A percentile compares a stretch with the other conserved stretches of the same genome.
These are phyloP conservation scores for Tieghemostelium lacteum DNA, from an alignment of 78 protist species.

Conservation along the genomic window DNA sequence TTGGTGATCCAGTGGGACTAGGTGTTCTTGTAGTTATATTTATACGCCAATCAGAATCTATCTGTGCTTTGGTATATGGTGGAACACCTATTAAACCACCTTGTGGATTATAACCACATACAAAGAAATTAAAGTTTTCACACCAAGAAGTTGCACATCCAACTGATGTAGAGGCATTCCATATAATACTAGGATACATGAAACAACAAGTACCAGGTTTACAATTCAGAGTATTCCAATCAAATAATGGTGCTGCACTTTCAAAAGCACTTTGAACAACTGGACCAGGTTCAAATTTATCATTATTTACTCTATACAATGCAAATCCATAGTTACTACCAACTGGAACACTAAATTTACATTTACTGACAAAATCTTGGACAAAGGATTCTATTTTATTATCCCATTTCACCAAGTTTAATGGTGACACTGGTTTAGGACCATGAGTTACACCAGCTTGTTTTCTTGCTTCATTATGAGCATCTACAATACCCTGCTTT, in stretches of 20 bases:
- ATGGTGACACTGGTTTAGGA: slow-evolving; percentile 22
- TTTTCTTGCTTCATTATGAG: slow-evolving; percentile 11
- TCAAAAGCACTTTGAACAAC: slow-evolving; percentile 19
- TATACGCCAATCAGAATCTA: background rate
- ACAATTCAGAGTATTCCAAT: slow-evolving; percentile 40
- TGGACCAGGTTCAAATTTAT: slow-evolving; percentile 3
- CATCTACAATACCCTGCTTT: slow-evolving; percentile 1
- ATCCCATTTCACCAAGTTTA: slow-evolving; percentile 8
- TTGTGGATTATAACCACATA: slow-evolving; percentile 54
- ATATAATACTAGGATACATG: slow-evolving; percentile 14
- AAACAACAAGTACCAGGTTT: slow-evolving; percentile 10
- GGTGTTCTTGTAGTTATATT: background rate
- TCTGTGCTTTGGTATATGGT: slow-evolving; percentile 22
- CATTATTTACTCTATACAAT: slow-evolving; percentile 3
- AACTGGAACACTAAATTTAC: slow-evolving; percentile 18
- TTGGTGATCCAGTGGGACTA: background rate
- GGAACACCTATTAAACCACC: slow-evolving; percentile 29
- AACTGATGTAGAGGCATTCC: slow-evolving; percentile 9
- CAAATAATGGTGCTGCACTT: slow-evolving; percentile 17
- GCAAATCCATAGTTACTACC: background rate
- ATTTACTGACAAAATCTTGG: slow-evolving; percentile 6
- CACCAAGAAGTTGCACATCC: slow-evolving; percentile 33
- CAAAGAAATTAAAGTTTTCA: background rate
- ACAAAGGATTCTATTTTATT: background rate
- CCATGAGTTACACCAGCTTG: slow-evolving; percentile 12